Conservation (phyloP, 108 stramenopile genomes). For the Nannochloropsis oceanica region DNA sequence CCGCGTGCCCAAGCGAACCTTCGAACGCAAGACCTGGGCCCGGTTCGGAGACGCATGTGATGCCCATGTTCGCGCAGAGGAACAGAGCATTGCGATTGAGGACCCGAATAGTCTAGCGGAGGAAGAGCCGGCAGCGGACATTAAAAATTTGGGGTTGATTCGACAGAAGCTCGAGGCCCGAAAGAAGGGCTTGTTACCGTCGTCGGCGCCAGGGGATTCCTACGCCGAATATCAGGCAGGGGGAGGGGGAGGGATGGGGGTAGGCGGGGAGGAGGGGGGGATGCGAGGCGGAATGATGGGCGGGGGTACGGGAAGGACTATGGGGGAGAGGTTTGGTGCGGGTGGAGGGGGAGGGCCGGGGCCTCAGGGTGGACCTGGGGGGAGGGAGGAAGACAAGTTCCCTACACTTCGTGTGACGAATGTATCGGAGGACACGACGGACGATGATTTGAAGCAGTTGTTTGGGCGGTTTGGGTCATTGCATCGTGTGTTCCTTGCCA, state of each 20-base stretch:
- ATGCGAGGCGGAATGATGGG: background rate
- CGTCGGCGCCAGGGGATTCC: background rate
- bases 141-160: background rate
- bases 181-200: background rate
- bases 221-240: background rate
- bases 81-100: background rate
- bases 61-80: background rate
- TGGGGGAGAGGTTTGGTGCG: background rate
- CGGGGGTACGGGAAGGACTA: too few relatives aligned
- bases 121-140: background rate
- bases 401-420: slow-evolving; percentile 95
- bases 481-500: slow-evolving; percentile 85
- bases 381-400: slow-evolving; percentile 53
- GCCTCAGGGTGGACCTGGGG: background rate
- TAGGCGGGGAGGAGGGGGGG: background rate
- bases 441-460: slow-evolving; percentile 82
- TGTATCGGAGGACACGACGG: slow-evolving; percentile 87
- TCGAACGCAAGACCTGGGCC: background rate
- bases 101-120: background rate
- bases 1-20: background rate
- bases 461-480: slow-evolving; percentile 85
- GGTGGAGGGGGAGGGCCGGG: background rate
- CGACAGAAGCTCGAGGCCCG: background rate
- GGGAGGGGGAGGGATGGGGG: background rate
- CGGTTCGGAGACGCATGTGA: background rate